Conservation (phyloP, 23 red algal genomes). For the Gracilaria caudata region DNA sequence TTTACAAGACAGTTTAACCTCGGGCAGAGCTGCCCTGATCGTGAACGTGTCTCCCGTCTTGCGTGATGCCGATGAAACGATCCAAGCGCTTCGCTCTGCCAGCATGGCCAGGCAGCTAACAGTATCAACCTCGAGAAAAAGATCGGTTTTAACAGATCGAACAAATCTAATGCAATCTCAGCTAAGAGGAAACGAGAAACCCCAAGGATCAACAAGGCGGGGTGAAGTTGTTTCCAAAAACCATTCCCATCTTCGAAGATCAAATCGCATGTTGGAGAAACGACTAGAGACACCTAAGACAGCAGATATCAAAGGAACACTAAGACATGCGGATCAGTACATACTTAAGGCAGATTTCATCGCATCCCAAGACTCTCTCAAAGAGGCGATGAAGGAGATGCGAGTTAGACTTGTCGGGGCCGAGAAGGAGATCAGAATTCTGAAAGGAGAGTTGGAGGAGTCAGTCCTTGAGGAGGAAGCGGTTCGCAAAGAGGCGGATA, state of each 20-base stretch:
- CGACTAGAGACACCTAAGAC: neutral
- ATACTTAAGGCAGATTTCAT: constrained; percentile 29
- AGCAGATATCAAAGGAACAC: neutral
- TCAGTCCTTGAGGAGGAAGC: constrained; percentile 10
- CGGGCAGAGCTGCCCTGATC: constrained; percentile 71
- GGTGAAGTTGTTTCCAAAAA: neutral
- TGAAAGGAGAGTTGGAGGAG: constrained; percentile 40
- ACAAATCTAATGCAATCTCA: constrained; percentile 10
- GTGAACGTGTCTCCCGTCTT: constrained; percentile 70
- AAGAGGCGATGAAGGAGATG: neutral
- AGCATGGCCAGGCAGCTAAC: constrained; percentile 60
- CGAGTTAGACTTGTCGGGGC: neutral
- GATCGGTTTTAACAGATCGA: constrained; percentile 22
- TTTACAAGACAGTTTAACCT: constrained; percentile 56
- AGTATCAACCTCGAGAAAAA: neutral
- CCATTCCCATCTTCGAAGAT: constrained; percentile 8
- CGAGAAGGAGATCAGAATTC: constrained; percentile 21
- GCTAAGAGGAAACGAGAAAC: neutral
- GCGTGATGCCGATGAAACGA: constrained; percentile 83
- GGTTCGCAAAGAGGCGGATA: neutral
- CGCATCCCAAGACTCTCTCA: neutral
- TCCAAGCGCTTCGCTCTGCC: constrained; percentile 74
- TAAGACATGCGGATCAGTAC: neutral
- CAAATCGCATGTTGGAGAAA: neutral
- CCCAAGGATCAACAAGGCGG: neutral